Conservation (phyloP, 768 basidiomycete genomes). For the Psilocybe cyanescens region DNA sequence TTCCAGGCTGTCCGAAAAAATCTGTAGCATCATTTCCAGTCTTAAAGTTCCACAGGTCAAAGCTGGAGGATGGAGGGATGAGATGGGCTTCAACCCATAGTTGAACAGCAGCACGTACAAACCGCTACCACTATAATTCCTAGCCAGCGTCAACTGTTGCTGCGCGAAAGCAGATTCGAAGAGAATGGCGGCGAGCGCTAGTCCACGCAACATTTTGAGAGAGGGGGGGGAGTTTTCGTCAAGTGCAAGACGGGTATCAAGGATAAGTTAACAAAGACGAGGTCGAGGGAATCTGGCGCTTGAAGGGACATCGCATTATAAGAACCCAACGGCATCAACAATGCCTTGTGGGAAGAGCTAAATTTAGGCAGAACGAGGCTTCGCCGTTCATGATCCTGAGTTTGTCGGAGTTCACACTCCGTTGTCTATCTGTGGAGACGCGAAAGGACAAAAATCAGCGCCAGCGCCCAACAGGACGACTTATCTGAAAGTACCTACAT, state of each 20-base stretch:
- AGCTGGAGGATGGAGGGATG: slow-evolving; percentile 4
- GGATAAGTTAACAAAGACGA: neutral
- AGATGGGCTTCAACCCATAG: neutral
- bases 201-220: neutral
- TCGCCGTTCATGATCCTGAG: too few species aligned
- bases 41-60: slow-evolving; percentile 11
- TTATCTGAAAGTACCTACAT: too few species aligned
- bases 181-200: neutral
- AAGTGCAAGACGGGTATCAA: neutral
- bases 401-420: too few species aligned
- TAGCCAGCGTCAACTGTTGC: neutral
- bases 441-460: too few species aligned
- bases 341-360: neutral
- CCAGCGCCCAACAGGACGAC: too few species aligned
- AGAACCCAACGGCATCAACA: neutral
- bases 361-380: neutral
- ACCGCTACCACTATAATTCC: neutral
- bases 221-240: neutral
- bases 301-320: neutral
- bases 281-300: neutral
- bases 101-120: neutral
- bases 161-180: neutral
- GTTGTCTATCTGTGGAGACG: too few species aligned
- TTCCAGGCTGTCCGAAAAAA: slow-evolving; percentile 5
- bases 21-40: slow-evolving; percentile 7